Conservation (phyloP, 495 filamentous ascomycete species). For the Xylaria palmicola region DNA sequence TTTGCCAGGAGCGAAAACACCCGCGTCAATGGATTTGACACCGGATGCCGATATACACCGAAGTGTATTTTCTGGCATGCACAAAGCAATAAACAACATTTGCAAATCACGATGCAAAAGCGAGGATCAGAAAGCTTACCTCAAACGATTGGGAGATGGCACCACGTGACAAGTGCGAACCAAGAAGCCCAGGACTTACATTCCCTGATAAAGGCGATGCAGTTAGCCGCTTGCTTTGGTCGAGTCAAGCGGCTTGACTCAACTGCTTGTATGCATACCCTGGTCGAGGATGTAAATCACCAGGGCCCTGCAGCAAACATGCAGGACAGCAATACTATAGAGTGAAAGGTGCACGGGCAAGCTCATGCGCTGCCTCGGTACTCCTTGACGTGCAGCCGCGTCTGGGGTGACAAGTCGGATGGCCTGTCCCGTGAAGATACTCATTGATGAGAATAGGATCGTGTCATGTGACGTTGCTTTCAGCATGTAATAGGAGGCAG, state of each 20-base stretch:
- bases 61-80: slow-evolving; percentile 32
- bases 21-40: slow-evolving; percentile 33
- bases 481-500: neutral
- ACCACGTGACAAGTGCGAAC: neutral
- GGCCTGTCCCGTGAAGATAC: neutral
- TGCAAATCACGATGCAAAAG: neutral
- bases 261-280: neutral
- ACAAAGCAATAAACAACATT: neutral
- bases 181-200: no score
- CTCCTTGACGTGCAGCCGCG: neutral
- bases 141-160: neutral
- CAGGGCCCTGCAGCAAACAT: slow-evolving; percentile 5
- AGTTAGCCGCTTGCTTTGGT: neutral
- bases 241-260: neutral
- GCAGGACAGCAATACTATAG: neutral
- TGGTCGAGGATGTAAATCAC: neutral
- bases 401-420: slow-evolving; percentile 1
- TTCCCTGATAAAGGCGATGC: no score
- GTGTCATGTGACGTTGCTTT: slow-evolving; percentile 1
- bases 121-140: neutral
- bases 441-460: neutral
- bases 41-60: slow-evolving; percentile 40
- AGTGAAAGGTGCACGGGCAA: neutral
- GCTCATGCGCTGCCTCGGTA: neutral
- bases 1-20: slow-evolving; percentile 45